Conservation (phyloP, 129 eudicot species). For the Helianthus tuberosus region DNA sequence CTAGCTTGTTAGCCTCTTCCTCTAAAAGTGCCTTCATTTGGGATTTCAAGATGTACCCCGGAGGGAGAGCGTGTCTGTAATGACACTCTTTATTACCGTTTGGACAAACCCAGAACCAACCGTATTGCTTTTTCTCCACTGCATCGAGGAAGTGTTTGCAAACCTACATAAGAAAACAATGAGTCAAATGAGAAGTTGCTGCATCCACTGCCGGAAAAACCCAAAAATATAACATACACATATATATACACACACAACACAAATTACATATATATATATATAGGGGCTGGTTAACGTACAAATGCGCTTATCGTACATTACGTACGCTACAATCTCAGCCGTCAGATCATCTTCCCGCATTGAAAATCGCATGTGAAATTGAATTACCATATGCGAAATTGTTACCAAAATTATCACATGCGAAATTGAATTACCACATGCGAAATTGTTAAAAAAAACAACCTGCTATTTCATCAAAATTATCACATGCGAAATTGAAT, state of each 20-base stretch:
- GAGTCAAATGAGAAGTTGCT: constrained; percentile 16
- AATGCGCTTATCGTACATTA: too few species aligned
- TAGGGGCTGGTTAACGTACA: too few species aligned
- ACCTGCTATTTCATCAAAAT: too few species aligned
- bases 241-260: neutral
- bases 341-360: too few species aligned
- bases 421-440: too few species aligned
- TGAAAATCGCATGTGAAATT: too few species aligned
- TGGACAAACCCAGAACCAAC: constrained; percentile 97
- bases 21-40: constrained; percentile 96
- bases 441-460: too few species aligned
- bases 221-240: neutral
- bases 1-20: constrained; percentile 73
- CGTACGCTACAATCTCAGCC: too few species aligned
- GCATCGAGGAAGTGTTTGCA: constrained; percentile 88
- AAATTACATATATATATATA: neutral
- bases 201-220: constrained; percentile 1
- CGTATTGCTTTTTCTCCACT: constrained; percentile 92
- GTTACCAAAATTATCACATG: too few species aligned
- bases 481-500: too few species aligned
- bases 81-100: constrained; percentile 90
- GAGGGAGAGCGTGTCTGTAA: constrained; percentile 95
- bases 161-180: constrained; percentile 45
- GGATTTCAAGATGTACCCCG: constrained; percentile 80
- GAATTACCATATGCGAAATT: too few species aligned